A percentile compares a stretch with the other conserved stretches of the same genome.
These are phyloP conservation scores for Penicillium alfredii DNA, from an alignment of 495 filamentous ascomycete genomes.

Conservation along the genomic window DNA sequence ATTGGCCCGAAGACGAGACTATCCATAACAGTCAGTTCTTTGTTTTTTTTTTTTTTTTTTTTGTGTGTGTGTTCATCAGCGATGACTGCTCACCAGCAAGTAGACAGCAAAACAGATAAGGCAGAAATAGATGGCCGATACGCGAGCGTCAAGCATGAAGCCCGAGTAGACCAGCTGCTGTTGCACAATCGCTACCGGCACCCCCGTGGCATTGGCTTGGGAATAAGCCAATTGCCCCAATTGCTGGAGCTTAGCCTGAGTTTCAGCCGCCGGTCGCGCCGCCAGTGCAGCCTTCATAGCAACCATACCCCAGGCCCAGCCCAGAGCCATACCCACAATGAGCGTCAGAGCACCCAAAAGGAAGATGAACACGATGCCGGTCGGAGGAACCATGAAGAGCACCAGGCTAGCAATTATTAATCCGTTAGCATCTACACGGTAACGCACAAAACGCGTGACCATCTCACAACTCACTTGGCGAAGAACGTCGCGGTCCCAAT, in stretches of 20 bases:
- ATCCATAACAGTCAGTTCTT: not conserved
- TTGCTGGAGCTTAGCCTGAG: constrained; percentile 24
- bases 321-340: constrained; percentile 30
- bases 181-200: constrained; percentile 13
- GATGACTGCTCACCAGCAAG: constrained; percentile 19
- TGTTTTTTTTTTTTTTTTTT: too few relatives aligned
- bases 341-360: constrained; percentile 30
- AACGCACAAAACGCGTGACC: too few relatives aligned
- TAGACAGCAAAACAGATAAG: constrained; percentile 35
- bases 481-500: constrained; percentile 31
- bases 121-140: constrained; percentile 30
- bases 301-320: constrained; percentile 41
- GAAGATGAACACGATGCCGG: constrained; percentile 34
- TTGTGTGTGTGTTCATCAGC: not conserved
- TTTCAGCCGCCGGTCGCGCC: constrained; percentile 32
- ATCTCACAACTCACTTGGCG: constrained; percentile 22
- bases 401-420: constrained; percentile 21
- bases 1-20: constrained; percentile 34
- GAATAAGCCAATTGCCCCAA: constrained; percentile 27
- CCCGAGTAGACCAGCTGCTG: constrained; percentile 30
- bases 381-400: constrained; percentile 34
- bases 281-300: constrained; percentile 37
- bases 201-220: constrained; percentile 32
- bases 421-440: too few relatives aligned
- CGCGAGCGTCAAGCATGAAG: constrained; percentile 38